These are phyloP conservation scores for Monilinia polystroma DNA, from an alignment of 2,329 filamentous ascomycete genomes.

Conservation along the genomic window DNA sequence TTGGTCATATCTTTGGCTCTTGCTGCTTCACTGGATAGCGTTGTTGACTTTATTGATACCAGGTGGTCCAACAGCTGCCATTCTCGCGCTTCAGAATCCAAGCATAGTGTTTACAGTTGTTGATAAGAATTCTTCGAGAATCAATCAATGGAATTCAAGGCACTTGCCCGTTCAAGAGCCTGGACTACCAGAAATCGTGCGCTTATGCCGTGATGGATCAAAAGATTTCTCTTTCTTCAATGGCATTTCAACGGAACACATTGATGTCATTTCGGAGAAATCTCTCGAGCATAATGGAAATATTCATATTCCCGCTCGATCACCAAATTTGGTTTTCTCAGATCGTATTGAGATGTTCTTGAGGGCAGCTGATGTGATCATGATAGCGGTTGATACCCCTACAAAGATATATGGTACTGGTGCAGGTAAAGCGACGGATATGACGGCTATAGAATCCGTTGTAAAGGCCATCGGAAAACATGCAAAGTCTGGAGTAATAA, in stretches of 20 bases:
- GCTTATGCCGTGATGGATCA: conserved; percentile 59
- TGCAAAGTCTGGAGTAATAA: conserved; percentile 65
- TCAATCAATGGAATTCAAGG: conserved; percentile 70
- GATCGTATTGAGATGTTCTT: conserved; percentile 63
- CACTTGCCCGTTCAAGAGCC: conserved; percentile 76
- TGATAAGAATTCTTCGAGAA: conserved; percentile 64
- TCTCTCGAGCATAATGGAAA: conserved; percentile 34
- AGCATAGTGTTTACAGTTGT: conserved; percentile 71
- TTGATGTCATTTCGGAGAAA: conserved; percentile 39
- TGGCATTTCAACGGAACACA: conserved; percentile 39
- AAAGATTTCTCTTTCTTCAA: conserved; percentile 47
- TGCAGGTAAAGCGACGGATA: conserved; percentile 68
- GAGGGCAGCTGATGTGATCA: conserved; percentile 67
- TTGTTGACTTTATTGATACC: not conserved
- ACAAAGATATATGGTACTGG: conserved; percentile 71
- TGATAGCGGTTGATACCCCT: conserved; percentile 77
- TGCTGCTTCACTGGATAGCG: accelerated
- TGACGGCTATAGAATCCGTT: conserved; percentile 70
- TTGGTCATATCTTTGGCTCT: not conserved
- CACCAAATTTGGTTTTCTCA: conserved; percentile 71
- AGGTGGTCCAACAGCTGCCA: conserved; percentile 72
- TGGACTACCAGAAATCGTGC: conserved; percentile 66
- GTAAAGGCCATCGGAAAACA: conserved; percentile 65
- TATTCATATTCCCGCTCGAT: conserved; percentile 46
- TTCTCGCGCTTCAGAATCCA: conserved; percentile 73